Evolutionary conservation across 805 yeast species (phyloP), one percentile per base, ranked within the genome.

Genomic region (Jamesozyma piceae): DNA sequence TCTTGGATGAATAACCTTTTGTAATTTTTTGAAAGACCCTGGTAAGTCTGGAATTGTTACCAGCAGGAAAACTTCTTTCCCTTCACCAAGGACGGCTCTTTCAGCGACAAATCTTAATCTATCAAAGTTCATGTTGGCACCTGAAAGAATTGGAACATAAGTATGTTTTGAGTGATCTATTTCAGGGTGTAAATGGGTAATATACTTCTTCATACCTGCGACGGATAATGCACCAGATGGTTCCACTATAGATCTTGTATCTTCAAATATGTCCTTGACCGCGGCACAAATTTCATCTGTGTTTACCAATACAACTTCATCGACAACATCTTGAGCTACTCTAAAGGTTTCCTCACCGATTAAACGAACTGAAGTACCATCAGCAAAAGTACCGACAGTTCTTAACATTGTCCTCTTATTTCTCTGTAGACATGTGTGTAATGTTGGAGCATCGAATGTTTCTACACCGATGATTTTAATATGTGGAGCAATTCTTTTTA

Each of bases 81-180:
- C 98, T 62, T 90, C 97, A 66, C 98, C 99, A n/a, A 92, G 73
- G 40, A 86, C 94, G 13, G 98, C 97, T 65, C 99, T 81, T 65
- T 92, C 99, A 45, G 95, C 78, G 18, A 92, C 97, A 63, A 92
- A 92, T 61, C 99, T 75, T 55, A 92, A 72, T 55, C 99, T 75
- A 64, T 90, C 98, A 60, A 92, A 92, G 68, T 94, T 90, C 95
- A 92, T 89, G 65, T 92, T 92, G 29, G 99, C 99, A 45, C 99
- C 99, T 18, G 95, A 82, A 43, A 92, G 70, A 19, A 92, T 73
- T 5, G 97, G 90, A 32, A 85, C 82, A 55, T 86, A 88, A 1
- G 86, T 78, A 49, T 79, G 75, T 38, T 70, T 65, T 3, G 78
- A 66, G 55, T 84, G 94, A 53, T 82, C 84, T 32, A 78, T 70